Evolutionary conservation across 345 rosid species (phyloP).

Genomic region (Mercurialis annua): DNA sequence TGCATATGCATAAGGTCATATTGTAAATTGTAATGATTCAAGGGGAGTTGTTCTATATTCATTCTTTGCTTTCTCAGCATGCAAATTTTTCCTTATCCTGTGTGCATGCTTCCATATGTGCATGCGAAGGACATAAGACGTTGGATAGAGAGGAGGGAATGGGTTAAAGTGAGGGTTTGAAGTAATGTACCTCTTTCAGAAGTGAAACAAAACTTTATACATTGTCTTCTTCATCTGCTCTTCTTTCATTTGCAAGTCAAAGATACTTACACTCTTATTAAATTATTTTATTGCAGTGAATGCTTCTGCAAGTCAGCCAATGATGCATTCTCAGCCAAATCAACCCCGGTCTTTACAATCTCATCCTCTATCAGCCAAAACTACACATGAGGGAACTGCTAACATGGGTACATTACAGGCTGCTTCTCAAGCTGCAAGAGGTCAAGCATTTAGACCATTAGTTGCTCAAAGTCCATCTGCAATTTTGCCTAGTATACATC

Average conservation of each 20-base stretch:
- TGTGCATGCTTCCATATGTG: neutral
- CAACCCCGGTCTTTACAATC: constrained; percentile 73
- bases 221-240: neutral
- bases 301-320: constrained; percentile 48
- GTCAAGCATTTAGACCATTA: constrained; percentile 58
- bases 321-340: constrained; percentile 49
- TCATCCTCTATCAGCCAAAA: constrained; percentile 46
- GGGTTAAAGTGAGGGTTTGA: neutral
- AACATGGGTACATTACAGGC: constrained; percentile 26
- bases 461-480: constrained; percentile 47
- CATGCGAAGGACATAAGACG: too few species aligned
- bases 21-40: neutral
- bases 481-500: constrained; percentile 49
- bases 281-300: constrained; percentile 44
- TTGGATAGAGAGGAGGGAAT: neutral
- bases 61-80: neutral
- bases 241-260: too few species aligned
- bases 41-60: neutral
- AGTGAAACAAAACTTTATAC: neutral
- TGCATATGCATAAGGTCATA: neutral
- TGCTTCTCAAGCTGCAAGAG: constrained; percentile 46
- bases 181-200: neutral
- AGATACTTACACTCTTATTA: constrained; percentile 2
- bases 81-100: too few species aligned
- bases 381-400: constrained; percentile 45